Conservation (phyloP, 1,284 basidiomycete genomes). For the Schizophyllum commune region DNA sequence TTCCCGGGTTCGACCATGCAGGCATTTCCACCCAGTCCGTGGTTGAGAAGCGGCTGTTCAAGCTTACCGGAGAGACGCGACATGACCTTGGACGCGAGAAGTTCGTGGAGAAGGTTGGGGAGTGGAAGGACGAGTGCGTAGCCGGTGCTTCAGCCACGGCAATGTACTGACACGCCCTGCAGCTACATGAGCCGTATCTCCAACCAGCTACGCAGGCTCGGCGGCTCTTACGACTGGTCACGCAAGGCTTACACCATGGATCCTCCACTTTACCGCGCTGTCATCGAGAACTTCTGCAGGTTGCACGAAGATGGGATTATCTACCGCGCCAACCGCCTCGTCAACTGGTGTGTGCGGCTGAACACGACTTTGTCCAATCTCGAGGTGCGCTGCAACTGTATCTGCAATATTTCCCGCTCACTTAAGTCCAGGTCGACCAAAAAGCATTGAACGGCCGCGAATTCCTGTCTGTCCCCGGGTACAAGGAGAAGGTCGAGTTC, state of each 20-base stretch:
- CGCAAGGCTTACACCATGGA: slow-evolving; percentile 96
- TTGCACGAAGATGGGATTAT: slow-evolving; percentile 91
- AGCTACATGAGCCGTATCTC: slow-evolving; percentile 91
- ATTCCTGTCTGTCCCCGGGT: slow-evolving; percentile 87
- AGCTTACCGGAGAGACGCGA: slow-evolving; percentile 75
- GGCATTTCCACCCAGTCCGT: slow-evolving; percentile 99
- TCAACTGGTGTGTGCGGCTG: slow-evolving; percentile 97
- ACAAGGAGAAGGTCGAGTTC: slow-evolving; percentile 97
- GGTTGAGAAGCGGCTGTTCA: slow-evolving; percentile 90
- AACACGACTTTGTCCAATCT: slow-evolving; percentile 97
- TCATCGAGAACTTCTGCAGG: slow-evolving; percentile 87
- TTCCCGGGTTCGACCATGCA: slow-evolving; percentile 97
- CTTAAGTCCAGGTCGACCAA: slow-evolving; percentile 74
- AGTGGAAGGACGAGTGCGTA: slow-evolving; percentile 93
- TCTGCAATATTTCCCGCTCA: not conserved
- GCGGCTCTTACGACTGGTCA: slow-evolving; percentile 93
- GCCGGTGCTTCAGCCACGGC: not conserved
- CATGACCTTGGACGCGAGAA: slow-evolving; percentile 93
- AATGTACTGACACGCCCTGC: slow-evolving; percentile 3
- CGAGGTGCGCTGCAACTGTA: slow-evolving; percentile 46
- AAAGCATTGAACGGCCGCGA: slow-evolving; percentile 88
- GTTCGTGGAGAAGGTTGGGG: slow-evolving; percentile 89
- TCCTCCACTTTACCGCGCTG: slow-evolving; percentile 80
- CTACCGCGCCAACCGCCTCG: slow-evolving; percentile 94
- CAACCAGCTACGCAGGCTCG: slow-evolving; percentile 83